These are phyloP conservation scores for Fagopyrum homotropicum DNA, from an alignment of 148 eudicot species.

Conservation along the genomic window DNA sequence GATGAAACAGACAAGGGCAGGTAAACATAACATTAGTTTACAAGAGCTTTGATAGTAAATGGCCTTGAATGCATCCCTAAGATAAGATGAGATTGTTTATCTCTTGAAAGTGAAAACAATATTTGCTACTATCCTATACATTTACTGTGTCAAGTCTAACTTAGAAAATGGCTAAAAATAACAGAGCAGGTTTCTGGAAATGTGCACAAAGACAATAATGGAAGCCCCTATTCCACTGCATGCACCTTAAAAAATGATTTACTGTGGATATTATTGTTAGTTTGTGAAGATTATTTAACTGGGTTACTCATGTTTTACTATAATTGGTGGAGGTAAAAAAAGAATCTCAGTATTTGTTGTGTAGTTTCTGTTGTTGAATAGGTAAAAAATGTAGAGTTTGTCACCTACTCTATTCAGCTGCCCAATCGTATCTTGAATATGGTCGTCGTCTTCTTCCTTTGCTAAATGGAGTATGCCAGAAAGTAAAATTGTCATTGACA, in stretches of 20 bases:
- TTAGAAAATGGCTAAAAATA: conserved; percentile 2
- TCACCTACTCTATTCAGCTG: not conserved
- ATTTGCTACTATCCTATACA: not conserved
- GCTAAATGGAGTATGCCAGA: not conserved
- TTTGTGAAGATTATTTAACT: not conserved
- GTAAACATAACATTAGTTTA: not conserved
- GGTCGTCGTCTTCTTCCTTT: not conserved
- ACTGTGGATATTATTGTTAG: not conserved
- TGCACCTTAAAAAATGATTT: not conserved
- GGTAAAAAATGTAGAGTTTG: not conserved
- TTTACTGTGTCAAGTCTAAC: not conserved
- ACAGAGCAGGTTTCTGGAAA: not conserved
- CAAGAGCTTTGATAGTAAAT: too few species aligned
- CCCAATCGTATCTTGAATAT: conserved; percentile 3
- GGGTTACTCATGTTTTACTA: not conserved
- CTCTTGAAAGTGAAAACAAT: not conserved
- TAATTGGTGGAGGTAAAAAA: conserved; percentile 3
- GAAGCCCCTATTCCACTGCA: conserved; percentile 1
- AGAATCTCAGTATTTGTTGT: not conserved
- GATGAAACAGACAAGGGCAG: not conserved
- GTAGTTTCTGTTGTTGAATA: not conserved
- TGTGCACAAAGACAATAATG: conserved; percentile 12
- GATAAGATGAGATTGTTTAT: too few species aligned
- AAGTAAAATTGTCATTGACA: not conserved
- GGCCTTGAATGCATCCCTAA: too few species aligned